Base-by-base conservation (phyloP, 2,329 filamentous ascomycete species). In the Calonectria pseudoturangicola region DNA sequence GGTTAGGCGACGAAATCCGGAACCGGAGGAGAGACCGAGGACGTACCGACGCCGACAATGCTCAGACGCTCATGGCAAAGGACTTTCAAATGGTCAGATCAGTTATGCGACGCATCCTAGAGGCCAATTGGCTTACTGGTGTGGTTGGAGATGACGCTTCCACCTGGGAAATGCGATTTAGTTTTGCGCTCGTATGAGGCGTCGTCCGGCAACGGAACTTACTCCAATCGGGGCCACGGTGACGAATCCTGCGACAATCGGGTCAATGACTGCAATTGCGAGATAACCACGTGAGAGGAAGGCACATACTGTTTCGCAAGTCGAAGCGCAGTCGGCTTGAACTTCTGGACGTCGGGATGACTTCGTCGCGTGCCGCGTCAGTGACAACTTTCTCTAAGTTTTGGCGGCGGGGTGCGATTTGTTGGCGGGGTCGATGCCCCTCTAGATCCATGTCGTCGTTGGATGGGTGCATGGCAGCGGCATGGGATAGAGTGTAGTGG, bases 151-250 rank as follows among this genome's bases (percentile, higher is more conserved):
- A 94, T 93, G 83, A 96, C 91, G 88, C 93, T 98, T 85, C 97
- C 97, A 84, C 95, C 94, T 97, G 80, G 39, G 66, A 62, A 41
- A 78, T 72, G 74, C 77, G 76, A 78, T 75, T 83, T 80, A 82
- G 78, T 79, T 79, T 47, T 77, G 77, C 50, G 71, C 50, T 71
- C 66, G 51, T 50, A 41, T 43, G 58, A 60, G 39, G 62, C 58
- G 47, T 60, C 27, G 50, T 58, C 51, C 27, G 25, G 13, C 25
- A 63, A 66, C 68, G 56, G 66, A 60, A 91, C 94, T 93, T 89
- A 97, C 95, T 98, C 97, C 97, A 99, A 89, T 99, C 97, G 82
- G 97, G 97, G 80, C 97, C 97, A 86, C 97, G 93, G 87, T 99
- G 97, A 81, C 97, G 95, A 83, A 98, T 91, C 84, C 95, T 97